These are phyloP conservation scores for Poa pratensis DNA, from an alignment of 176 grass and related monocot genomes.

Conservation along the genomic window DNA sequence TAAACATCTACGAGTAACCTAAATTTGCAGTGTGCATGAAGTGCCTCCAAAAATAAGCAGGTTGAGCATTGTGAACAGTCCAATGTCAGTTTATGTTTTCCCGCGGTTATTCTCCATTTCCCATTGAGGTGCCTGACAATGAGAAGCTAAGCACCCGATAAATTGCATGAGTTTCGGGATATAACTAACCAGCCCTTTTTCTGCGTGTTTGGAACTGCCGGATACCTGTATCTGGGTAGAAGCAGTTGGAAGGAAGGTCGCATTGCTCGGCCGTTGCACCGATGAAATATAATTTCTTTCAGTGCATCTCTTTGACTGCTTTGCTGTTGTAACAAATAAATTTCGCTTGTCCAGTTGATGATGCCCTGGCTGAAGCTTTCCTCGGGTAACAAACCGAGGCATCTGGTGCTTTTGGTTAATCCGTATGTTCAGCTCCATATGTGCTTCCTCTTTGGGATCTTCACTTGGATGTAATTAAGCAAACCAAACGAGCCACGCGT, in stretches of 20 bases:
- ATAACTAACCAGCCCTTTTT: neutral
- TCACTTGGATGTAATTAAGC: neutral
- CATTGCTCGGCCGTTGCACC: too few species aligned
- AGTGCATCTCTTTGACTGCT: too few species aligned
- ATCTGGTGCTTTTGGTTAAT: neutral
- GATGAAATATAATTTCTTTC: neutral
- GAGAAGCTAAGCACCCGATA: too few species aligned
- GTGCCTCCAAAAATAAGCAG: too few species aligned
- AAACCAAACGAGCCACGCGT: too few species aligned
- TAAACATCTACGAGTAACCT: too few species aligned
- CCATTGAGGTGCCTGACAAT: too few species aligned
- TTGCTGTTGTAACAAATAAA: too few species aligned
- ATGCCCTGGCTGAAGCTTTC: neutral
- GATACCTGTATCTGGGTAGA: neutral
- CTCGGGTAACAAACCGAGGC: neutral
- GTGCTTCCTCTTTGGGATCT: neutral
- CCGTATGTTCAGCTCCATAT: neutral
- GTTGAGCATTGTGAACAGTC: too few species aligned
- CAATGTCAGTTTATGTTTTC: too few species aligned
- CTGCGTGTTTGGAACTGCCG: neutral
- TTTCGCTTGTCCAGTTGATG: neutral
- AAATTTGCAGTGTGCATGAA: too few species aligned
- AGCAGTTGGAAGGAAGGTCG: neutral
- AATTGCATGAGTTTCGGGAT: neutral
- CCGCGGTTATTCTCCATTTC: too few species aligned